These are phyloP conservation scores for Vigna hirtella DNA, from an alignment of 306 rosid genomes.

Conservation along the genomic window DNA sequence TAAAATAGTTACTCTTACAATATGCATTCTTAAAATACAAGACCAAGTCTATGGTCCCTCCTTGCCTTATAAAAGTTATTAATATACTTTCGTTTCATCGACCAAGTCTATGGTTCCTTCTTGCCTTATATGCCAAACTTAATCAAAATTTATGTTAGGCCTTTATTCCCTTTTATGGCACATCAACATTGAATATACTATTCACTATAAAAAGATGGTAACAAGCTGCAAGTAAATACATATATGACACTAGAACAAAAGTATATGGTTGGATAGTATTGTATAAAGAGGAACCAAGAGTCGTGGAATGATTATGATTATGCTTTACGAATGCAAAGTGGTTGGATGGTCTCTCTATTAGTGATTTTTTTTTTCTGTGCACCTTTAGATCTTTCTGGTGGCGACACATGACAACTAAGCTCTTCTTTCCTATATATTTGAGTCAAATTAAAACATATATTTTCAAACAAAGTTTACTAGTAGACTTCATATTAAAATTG, in stretches of 20 bases:
- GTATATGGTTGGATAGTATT: conserved; percentile 20
- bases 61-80: background rate
- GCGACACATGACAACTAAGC: conserved; percentile 46
- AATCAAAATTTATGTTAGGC: background rate
- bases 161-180: background rate
- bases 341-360: conserved; percentile 37
- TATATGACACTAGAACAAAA: conserved; percentile 31
- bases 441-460: background rate
- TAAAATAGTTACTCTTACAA: conserved; percentile 25
- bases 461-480: background rate
- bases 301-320: conserved; percentile 46
- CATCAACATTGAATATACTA: conserved; percentile 9
- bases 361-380: conserved; percentile 31
- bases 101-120: conserved; percentile 11
- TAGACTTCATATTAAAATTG: background rate
- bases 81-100: conserved; percentile 1
- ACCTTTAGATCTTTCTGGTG: conserved; percentile 38
- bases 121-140: conserved; percentile 41
- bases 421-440: background rate
- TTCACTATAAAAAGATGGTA: conserved; percentile 8
- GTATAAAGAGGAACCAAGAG: conserved; percentile 44
- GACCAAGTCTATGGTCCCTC: conserved; percentile 40
- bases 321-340: conserved; percentile 39
- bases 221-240: conserved; percentile 34
- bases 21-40: conserved; percentile 30